Evolutionary conservation across 805 yeast species (phyloP), one percentile per base, ranked within the genome.

Genomic region (Zygosaccharomyces lentus): DNA sequence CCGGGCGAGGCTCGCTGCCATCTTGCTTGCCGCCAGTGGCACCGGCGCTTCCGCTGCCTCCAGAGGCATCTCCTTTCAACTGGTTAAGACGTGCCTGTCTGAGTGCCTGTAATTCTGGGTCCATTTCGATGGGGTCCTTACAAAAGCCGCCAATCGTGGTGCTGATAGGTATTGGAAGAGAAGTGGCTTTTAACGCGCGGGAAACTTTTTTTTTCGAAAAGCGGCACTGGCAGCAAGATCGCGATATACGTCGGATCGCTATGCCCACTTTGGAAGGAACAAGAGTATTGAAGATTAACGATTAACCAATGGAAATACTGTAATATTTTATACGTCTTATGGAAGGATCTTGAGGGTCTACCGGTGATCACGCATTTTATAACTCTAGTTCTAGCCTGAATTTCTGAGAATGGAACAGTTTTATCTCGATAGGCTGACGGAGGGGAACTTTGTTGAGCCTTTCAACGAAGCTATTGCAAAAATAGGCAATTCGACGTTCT

Each of bases 1-100:
- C 47, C 15, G 49, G 42, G 13, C 43, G 31, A 19, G 26, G 24
- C 9, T 39, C 45, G 36, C 25, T 37, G 24, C 35, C 38, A 21
- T 41, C 43, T 27, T 32, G 45, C 17, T 27, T 29, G 31, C 44
- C 40, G 31, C 44, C 43, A 36, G 24, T 13, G 17, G 41, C 46
- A 31, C 23, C 32, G 25, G 40, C 13, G 17, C 41, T 44, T 17
- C 46, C 49, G 47, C 39, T 37, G 12, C 56, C 59, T 17, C 55
- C 55, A 45, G 58, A 62, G 4, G 76, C 76, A 1, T 76, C 65
- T 49, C 73, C 74, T 63, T 86, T 95, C 51, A 91, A 71, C 66
- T 91, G 96, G 19, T 84, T 82, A 56, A 91, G 67, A 54, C 98
- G 78, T n/a, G 97, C 97, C 37, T 87, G 88, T 56, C 98, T 78